Conservation (phyloP, 768 basidiomycete genomes). For the Boletus rex-veris region DNA sequence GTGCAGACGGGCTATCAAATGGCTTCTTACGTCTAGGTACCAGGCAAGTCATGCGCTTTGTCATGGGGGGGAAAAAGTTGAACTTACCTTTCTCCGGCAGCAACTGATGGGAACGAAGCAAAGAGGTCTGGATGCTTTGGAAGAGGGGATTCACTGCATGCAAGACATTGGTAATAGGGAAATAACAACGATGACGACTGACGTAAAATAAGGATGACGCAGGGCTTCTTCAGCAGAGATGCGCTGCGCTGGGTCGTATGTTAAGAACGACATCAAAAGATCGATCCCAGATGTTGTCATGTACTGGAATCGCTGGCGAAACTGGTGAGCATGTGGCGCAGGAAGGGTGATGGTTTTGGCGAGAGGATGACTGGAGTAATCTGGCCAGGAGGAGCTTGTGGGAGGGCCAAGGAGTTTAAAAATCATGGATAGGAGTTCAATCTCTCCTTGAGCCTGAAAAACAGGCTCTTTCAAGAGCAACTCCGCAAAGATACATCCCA, state of each 20-base stretch:
- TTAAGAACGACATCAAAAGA: slow-evolving; percentile 73
- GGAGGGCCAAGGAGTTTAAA: slow-evolving; percentile 96
- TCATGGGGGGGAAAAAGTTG: not conserved
- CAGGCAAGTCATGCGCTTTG: slow-evolving; percentile 6
- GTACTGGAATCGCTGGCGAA: slow-evolving; percentile 85
- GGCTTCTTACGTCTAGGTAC: slow-evolving; percentile 64
- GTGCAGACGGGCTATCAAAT: slow-evolving; percentile 78
- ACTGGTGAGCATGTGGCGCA: slow-evolving; percentile 66
- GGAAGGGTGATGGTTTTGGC: slow-evolving; percentile 77
- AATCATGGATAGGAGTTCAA: slow-evolving; percentile 90
- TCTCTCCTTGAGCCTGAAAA: slow-evolving; percentile 95
- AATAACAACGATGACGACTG: not conserved
- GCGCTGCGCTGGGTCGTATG: slow-evolving; percentile 85
- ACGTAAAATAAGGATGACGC: slow-evolving; percentile 91
- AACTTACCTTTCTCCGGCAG: slow-evolving; percentile 89
- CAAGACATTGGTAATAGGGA: not conserved
- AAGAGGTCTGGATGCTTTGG: slow-evolving; percentile 97
- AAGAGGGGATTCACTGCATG: slow-evolving; percentile 78
- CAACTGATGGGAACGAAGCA: slow-evolving; percentile 91
- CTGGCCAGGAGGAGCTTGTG: slow-evolving; percentile 82
- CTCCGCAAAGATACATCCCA: slow-evolving; percentile 98
- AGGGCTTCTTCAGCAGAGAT: slow-evolving; percentile 89
- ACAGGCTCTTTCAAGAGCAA: slow-evolving; percentile 91
- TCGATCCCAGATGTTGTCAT: slow-evolving; percentile 83
- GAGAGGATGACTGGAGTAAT: slow-evolving; percentile 73